Percentiles rank a stretch among this genome's conserved stretches.
phyloP scores from a whole-genome alignment of 1,284 basidiomycete genomes.

The Malassezia psittaci region DNA sequence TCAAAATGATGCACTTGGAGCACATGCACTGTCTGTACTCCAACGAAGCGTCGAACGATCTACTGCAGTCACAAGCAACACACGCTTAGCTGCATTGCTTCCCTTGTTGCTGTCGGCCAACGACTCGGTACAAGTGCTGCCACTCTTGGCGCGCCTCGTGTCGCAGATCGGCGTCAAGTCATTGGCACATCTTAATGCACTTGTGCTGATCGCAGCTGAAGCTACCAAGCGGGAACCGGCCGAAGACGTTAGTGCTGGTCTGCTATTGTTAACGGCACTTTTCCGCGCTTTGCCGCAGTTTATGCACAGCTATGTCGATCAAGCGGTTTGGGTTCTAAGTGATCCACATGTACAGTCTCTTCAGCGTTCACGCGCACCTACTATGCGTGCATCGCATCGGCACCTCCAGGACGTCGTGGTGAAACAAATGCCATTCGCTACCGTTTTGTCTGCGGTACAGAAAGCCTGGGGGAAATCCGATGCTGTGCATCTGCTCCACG shows the following conservation, averaged over 20 bases:
- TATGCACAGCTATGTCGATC: constrained; percentile 28
- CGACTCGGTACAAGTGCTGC: constrained; percentile 10
- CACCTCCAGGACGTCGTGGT: constrained; percentile 13
- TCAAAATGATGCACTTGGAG: constrained; percentile 13
- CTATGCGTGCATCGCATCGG: constrained; percentile 2
- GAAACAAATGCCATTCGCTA: constrained; percentile 13
- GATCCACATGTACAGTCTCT: constrained; percentile 19
- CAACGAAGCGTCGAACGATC: constrained; percentile 24
- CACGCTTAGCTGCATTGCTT: constrained; percentile 22
- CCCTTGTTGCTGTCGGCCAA: constrained; percentile 20
- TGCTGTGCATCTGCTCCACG: constrained; percentile 21
- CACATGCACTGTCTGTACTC: constrained; percentile 28
- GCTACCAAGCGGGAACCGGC: constrained; percentile 4
- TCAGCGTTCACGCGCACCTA: too few relatives aligned
- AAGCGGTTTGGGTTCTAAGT: constrained; percentile 22
- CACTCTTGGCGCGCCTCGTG: constrained; percentile 26
- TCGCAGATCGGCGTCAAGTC: constrained; percentile 34
- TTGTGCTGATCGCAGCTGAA: constrained; percentile 23
- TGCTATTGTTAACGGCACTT: constrained; percentile 31
- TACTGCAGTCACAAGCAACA: not conserved
- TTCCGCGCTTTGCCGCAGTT: constrained; percentile 38
- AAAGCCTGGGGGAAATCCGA: constrained; percentile 4
- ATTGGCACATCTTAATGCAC: constrained; percentile 34
- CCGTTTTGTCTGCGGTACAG: constrained; percentile 6
- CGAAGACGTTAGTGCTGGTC: constrained; percentile 18